Conservation (phyloP, 2,329 filamentous ascomycete species). For the Cyphellophora attinorum region DNA sequence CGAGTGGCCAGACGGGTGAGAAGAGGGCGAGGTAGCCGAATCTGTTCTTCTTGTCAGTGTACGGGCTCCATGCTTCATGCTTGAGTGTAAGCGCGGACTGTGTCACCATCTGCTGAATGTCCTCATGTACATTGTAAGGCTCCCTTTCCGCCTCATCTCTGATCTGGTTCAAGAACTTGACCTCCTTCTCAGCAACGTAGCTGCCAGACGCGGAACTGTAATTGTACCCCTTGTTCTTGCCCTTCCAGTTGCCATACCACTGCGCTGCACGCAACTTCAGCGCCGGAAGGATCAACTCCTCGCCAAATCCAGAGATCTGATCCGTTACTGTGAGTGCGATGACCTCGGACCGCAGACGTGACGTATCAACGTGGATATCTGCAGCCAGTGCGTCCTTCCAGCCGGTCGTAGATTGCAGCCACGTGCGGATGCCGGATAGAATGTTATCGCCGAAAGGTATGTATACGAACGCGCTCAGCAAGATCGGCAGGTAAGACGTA, state of each 20-base stretch:
- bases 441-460: slow-evolving; percentile 1
- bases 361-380: background rate
- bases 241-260: slow-evolving; percentile 1
- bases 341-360: slow-evolving; percentile 1
- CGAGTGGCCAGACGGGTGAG: slow-evolving; percentile 1
- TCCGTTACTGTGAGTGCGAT: slow-evolving; percentile 1
- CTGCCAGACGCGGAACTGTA: background rate
- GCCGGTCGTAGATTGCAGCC: background rate
- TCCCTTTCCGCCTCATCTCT: background rate
- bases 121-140: slow-evolving; percentile 2
- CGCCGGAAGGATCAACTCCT: slow-evolving; percentile 1
- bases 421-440: background rate
- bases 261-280: background rate
- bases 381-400: background rate
- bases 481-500: background rate
- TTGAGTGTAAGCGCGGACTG: too few species aligned
- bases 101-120: slow-evolving; percentile 3
- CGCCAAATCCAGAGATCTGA: slow-evolving; percentile 1
- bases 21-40: slow-evolving; percentile 2
- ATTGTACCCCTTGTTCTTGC: background rate
- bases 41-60: too few species aligned
- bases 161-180: background rate
- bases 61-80: too few species aligned
- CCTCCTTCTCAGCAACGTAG: background rate
- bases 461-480: slow-evolving; percentile 1